These are phyloP conservation scores for Penicillium expansum DNA, from an alignment of 2,329 filamentous ascomycete genomes.

Conservation along the genomic window DNA sequence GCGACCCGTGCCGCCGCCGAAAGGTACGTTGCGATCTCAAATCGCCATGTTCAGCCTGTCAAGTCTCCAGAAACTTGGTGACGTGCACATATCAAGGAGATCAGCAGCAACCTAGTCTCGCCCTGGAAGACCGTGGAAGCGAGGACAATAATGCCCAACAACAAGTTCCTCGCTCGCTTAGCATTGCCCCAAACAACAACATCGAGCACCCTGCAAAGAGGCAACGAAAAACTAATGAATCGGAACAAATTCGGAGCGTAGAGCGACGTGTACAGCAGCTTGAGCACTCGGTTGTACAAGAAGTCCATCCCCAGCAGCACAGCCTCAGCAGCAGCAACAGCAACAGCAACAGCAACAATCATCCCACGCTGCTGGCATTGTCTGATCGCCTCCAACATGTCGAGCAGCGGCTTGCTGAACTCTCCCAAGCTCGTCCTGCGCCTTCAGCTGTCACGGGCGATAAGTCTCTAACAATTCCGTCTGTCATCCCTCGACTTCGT, in stretches of 20 bases:
- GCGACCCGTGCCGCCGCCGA: not conserved
- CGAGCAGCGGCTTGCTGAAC: not conserved
- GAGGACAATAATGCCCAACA: not conserved
- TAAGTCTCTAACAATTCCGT: not conserved
- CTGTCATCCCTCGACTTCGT: slow-evolving; percentile 8
- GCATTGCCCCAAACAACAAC: not conserved
- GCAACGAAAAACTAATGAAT: not conserved
- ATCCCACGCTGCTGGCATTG: not conserved
- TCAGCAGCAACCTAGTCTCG: not conserved
- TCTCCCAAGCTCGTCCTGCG: not conserved
- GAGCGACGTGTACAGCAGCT: not conserved
- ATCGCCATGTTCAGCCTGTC: not conserved
- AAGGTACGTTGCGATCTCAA: not conserved
- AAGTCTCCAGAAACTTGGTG: not conserved
- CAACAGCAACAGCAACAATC: not conserved
- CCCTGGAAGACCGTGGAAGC: not conserved
- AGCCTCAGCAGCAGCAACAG: not conserved
- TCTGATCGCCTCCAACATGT: not conserved
- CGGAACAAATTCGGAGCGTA: not conserved
- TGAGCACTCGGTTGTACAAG: not conserved
- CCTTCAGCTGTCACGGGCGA: not conserved
- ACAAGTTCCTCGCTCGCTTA: not conserved
- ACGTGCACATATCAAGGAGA: slow-evolving; percentile 1
- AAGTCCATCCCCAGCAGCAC: not conserved
- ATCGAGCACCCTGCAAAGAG: not conserved